Base-by-base conservation (phyloP, 1,139 yeast genomes). In the Debaryomyces sp. region DNA sequence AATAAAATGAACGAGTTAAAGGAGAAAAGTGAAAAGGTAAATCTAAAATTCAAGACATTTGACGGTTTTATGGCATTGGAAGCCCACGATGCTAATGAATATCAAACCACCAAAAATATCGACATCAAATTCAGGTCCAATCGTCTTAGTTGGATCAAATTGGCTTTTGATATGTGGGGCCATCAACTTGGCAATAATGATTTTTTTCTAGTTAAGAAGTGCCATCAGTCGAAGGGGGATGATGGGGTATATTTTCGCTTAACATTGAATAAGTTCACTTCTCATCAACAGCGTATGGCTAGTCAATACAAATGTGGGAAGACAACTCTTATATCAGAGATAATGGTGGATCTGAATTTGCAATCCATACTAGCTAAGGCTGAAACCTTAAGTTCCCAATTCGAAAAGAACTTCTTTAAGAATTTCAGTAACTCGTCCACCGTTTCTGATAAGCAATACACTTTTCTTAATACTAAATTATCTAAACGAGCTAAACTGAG, bases 101-200 rank as follows among this genome's bases (percentile, higher is more conserved):
- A 46, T 33, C 52, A 55, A 23, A 46, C 50, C 9, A 40, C 51
- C 5, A 49, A 47, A 12, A 48, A 41, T 1, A 57, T 67, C 1
- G 54, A 55, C 37, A 30, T 42, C 4, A 54, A 54, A 4, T 50
- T 73, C 30, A 34, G 42, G 1, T 32, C 50, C 0, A 57, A 64
- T 38, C 35, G 34, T 1, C 45, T 62, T 1, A 23, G 45, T 6
- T 73, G 78, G 78, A 46, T 68, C 1, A 50, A 74, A 22, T 55
- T 73, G 9, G 70, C 63, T 38, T 62, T 59, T 43, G 60, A 65
- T 47, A 41, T 58, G 1, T 75, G 80, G 80, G 78, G 75, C 0
- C 37, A 50, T 29, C 66, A 50, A 13, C 44, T 58, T 1, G 52
- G 41, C 6, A 22, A 50, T 5, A 50, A 53, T 3, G 45, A 52